Evolutionary conservation across 441 rosid species (phyloP).

Genomic region (Aleurites moluccanus): DNA sequence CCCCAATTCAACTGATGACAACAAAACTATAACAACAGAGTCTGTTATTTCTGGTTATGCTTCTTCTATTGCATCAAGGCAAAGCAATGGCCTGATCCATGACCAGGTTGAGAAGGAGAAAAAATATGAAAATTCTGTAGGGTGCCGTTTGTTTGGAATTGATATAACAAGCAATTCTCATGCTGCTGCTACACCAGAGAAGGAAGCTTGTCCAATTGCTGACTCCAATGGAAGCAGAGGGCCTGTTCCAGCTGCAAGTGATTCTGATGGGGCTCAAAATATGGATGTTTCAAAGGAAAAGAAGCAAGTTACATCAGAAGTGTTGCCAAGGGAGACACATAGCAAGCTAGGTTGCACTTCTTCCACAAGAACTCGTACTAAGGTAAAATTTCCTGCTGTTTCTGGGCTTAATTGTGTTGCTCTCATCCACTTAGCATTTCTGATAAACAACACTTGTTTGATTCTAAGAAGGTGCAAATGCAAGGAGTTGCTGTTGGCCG

Average conservation of each 20-base stretch:
- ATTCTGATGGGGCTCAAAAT: slow-evolving; percentile 37
- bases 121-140: slow-evolving; percentile 41
- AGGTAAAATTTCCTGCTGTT: slow-evolving; percentile 41
- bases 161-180: slow-evolving; percentile 46
- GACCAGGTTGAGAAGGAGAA: slow-evolving; percentile 40
- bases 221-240: slow-evolving; percentile 29
- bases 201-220: slow-evolving; percentile 31
- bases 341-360: slow-evolving; percentile 38
- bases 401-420: not conserved
- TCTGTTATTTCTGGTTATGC: slow-evolving; percentile 35
- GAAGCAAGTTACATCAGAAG: slow-evolving; percentile 38
- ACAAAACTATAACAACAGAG: slow-evolving; percentile 26
- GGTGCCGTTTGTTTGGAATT: slow-evolving; percentile 78
- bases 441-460: slow-evolving; percentile 13
- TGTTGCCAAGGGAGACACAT: slow-evolving; percentile 36
- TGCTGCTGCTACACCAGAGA: slow-evolving; percentile 35
- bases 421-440: not conserved
- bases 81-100: slow-evolving; percentile 28
- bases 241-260: slow-evolving; percentile 27
- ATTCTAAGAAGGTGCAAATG: slow-evolving; percentile 70
- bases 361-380: slow-evolving; percentile 67
- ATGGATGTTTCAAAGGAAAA: slow-evolving; percentile 37
- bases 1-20: slow-evolving; percentile 37
- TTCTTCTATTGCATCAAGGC: slow-evolving; percentile 26
- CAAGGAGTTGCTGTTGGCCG: slow-evolving; percentile 95